Conservation (phyloP, 768 basidiomycete species). For the Lepiota venenata region DNA sequence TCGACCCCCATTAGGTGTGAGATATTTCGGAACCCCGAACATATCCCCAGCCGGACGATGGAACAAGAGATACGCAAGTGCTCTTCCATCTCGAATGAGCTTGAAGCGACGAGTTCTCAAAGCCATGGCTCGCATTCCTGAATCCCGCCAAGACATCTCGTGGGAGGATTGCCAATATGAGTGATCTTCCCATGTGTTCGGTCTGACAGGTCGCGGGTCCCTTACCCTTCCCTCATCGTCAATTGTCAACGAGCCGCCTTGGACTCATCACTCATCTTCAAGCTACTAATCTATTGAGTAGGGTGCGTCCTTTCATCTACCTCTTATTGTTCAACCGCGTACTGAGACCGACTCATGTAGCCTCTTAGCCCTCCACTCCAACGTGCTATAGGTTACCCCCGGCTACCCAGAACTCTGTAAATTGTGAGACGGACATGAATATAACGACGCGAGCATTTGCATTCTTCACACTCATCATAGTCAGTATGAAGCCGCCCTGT, state of each 20-base stretch:
- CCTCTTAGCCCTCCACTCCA: neutral
- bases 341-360: neutral
- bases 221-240: neutral
- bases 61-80: too few relatives aligned
- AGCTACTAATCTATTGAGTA: too few relatives aligned
- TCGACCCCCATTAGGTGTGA: too few relatives aligned
- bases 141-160: neutral
- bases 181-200: slow-evolving; percentile 5
- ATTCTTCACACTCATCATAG: neutral
- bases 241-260: too few relatives aligned
- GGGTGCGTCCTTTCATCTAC: too few relatives aligned
- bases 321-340: neutral
- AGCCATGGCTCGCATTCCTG: neutral
- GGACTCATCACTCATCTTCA: too few relatives aligned
- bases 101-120: too few relatives aligned
- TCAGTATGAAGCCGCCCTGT: neutral
- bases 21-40: too few relatives aligned
- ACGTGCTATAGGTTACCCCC: neutral
- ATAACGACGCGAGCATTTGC: slow-evolving; percentile 4
- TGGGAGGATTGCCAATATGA: neutral
- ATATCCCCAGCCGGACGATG: too few relatives aligned
- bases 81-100: too few relatives aligned
- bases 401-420: neutral
- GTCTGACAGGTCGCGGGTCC: neutral
- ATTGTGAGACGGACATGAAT: neutral